Conservation (phyloP, 345 rosid species). For the Pistacia atlantica region DNA sequence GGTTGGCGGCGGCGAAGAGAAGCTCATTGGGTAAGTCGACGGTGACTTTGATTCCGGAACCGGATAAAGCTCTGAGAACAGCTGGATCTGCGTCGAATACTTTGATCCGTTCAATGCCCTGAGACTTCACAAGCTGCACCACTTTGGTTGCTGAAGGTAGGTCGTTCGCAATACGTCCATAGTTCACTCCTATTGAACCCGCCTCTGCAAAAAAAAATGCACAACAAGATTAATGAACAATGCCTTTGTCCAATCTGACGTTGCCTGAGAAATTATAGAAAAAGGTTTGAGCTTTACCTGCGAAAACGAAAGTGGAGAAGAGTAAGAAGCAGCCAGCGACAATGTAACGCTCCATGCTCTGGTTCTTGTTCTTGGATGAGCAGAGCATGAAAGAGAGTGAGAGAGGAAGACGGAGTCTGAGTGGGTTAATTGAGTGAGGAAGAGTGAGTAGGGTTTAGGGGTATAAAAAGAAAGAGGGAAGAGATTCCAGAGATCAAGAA, state of each 20-base stretch:
- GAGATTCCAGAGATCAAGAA: constrained; percentile 1
- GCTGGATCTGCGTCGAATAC: constrained; percentile 80
- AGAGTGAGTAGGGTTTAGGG: not conserved
- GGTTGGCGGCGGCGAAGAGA: constrained; percentile 64
- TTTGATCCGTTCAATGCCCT: constrained; percentile 70
- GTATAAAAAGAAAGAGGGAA: not conserved
- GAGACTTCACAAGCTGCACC: constrained; percentile 69
- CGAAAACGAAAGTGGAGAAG: constrained; percentile 19
- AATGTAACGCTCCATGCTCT: constrained; percentile 31
- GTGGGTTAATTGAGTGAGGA: not conserved
- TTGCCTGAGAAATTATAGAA: not conserved
- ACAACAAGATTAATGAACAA: not conserved
- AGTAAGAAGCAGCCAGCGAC: not conserved
- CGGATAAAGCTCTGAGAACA: constrained; percentile 76
- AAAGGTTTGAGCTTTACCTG: constrained; percentile 27
- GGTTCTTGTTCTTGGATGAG: not conserved
- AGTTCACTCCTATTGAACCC: constrained; percentile 90
- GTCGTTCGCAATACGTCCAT: constrained; percentile 80
- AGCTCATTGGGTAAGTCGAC: constrained; percentile 82
- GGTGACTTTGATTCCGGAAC: constrained; percentile 77
- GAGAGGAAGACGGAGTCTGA: not conserved
- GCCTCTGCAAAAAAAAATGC: constrained; percentile 43
- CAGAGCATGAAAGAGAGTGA: not conserved
- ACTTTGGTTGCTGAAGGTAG: constrained; percentile 78
- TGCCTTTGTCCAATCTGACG: not conserved